Evolutionary conservation across 495 filamentous ascomycete genomes (phyloP).

Genomic region (Haplographium delicatum): DNA sequence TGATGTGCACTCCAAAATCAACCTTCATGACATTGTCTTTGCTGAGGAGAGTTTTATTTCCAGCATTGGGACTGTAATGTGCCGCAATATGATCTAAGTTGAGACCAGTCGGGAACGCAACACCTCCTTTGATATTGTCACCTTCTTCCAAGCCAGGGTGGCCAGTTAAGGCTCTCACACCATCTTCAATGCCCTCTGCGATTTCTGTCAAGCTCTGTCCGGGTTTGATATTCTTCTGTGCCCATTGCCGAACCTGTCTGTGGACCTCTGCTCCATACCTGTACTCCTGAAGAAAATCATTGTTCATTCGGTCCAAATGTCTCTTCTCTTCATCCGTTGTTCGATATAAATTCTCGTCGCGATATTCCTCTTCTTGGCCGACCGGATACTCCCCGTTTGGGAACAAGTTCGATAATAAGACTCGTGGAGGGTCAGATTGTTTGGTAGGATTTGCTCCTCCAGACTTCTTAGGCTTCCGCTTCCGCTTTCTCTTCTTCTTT

Average conservation of each 20-base stretch:
- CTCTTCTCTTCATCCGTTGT: constrained; percentile 86
- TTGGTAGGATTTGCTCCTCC: constrained; percentile 70
- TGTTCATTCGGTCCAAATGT: constrained; percentile 76
- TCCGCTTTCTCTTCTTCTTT: constrained; percentile 64
- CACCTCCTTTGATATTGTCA: constrained; percentile 70
- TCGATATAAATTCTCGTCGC: constrained; percentile 72
- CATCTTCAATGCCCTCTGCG: constrained; percentile 80
- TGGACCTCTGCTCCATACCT: constrained; percentile 84
- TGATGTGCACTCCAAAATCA: constrained; percentile 88
- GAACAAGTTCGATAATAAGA: constrained; percentile 71
- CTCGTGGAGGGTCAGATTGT: constrained; percentile 73
- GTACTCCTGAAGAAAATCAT: constrained; percentile 80
- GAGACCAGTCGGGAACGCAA: constrained; percentile 86
- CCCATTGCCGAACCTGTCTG: constrained; percentile 81
- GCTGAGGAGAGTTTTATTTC: constrained; percentile 75
- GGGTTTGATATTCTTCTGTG: constrained; percentile 73
- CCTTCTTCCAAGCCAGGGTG: constrained; percentile 76
- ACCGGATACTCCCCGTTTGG: constrained; percentile 67
- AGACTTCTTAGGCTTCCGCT: constrained; percentile 74
- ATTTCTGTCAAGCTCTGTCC: constrained; percentile 77
- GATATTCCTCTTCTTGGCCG: constrained; percentile 74
- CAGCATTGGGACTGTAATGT: constrained; percentile 89
- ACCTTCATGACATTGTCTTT: constrained; percentile 89
- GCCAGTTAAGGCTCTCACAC: constrained; percentile 70
- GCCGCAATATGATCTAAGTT: constrained; percentile 85